Conservation (phyloP, 1,284 basidiomycete genomes). For the Cutaneotrichosporon cyanovorans region DNA sequence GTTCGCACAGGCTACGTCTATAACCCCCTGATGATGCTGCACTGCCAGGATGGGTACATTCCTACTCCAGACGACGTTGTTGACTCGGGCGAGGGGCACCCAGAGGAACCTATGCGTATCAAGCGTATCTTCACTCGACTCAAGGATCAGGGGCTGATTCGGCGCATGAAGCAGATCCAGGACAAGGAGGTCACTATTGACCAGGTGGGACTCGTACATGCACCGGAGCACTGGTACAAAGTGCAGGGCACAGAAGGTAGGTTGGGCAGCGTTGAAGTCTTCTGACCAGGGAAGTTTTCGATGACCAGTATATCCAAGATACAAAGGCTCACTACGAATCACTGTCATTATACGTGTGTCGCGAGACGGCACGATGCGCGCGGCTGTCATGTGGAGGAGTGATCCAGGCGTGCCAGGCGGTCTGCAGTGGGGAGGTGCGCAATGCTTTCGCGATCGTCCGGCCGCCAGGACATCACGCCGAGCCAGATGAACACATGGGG, state of each 20-base stretch:
- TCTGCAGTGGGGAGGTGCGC: constrained; percentile 69
- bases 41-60: constrained; percentile 48
- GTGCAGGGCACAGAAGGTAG: constrained; percentile 56
- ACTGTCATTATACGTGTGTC: constrained; percentile 85
- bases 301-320: constrained; percentile 61
- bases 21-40: constrained; percentile 77
- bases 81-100: constrained; percentile 53
- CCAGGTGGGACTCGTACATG: constrained; percentile 84
- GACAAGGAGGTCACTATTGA: constrained; percentile 65
- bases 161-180: constrained; percentile 68
- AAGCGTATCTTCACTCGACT: constrained; percentile 66
- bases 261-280: constrained; percentile 7
- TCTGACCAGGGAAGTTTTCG: constrained; percentile 53
- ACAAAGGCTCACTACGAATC: constrained; percentile 75
- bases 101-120: constrained; percentile 84
- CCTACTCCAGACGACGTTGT: constrained; percentile 48
- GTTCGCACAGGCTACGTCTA: constrained; percentile 71
- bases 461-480: constrained; percentile 96
- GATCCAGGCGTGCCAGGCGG: constrained; percentile 80
- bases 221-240: constrained; percentile 82
- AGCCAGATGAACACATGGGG: constrained; percentile 95
- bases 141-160: constrained; percentile 55
- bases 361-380: constrained; percentile 74
- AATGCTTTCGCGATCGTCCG: constrained; percentile 93
- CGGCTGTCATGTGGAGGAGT: constrained; percentile 88